A percentile compares a stretch with the other conserved stretches of the same genome.
Conservation (phyloP, 768 basidiomycete genomes). For the Pisolithus marmoratus region DNA sequence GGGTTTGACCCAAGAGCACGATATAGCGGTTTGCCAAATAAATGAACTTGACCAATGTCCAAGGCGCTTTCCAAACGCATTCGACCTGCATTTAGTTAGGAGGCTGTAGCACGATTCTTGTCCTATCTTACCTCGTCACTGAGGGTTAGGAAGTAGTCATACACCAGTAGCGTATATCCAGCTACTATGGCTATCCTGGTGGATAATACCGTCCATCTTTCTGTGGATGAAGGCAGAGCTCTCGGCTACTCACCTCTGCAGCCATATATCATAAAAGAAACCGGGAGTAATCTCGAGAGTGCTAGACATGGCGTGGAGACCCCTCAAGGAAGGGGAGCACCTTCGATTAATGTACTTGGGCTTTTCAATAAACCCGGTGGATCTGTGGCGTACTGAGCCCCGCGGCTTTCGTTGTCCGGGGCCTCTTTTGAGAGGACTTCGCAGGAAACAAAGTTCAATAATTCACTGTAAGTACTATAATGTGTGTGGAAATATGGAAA, state of each 20-base stretch:
- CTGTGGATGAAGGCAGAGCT: neutral
- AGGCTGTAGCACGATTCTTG: neutral
- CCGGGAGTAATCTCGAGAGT: neutral
- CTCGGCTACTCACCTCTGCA: neutral
- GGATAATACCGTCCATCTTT: neutral
- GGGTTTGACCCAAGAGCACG: constrained; percentile 1
- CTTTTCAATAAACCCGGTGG: no score
- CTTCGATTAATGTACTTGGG: no score
- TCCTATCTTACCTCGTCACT: constrained; percentile 4
- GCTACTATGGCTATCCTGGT: constrained; percentile 3
- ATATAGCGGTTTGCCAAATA: constrained; percentile 6
- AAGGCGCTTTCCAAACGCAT: constrained; percentile 8
- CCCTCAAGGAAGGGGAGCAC: neutral
- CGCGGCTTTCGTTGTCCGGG: no score
- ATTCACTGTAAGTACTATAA: no score
- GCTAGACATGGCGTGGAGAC: neutral
- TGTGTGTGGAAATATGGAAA: no score
- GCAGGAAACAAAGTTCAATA: no score
- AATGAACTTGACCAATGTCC: constrained; percentile 4
- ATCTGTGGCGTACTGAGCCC: no score
- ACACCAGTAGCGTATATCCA: constrained; percentile 3
- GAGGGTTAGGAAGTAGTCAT: constrained; percentile 7
- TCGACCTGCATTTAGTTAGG: neutral
- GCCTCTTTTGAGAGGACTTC: no score
- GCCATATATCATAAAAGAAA: neutral